These are phyloP conservation scores for Pichia nakasei DNA, from an alignment of 805 yeast genomes.

Conservation along the genomic window DNA sequence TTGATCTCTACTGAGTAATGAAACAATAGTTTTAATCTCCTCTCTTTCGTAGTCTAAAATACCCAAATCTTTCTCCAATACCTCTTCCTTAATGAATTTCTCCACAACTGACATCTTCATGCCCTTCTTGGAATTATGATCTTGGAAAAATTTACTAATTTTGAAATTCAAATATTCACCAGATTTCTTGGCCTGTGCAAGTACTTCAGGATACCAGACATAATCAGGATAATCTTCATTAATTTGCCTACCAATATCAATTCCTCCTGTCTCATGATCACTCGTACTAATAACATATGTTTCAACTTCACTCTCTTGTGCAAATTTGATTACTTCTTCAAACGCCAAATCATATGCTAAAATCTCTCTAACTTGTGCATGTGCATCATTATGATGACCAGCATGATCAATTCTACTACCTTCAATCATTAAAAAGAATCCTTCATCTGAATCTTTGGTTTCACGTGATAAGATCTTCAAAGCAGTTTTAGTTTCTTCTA, in stretches of 20 bases:
- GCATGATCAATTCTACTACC: conserved; percentile 95
- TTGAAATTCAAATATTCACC: conserved; percentile 58
- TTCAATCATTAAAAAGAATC: conserved; percentile 80
- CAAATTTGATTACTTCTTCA: conserved; percentile 62
- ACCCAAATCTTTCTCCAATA: conserved; percentile 60
- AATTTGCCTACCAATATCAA: conserved; percentile 78
- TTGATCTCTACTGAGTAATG: conserved; percentile 36
- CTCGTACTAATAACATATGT: conserved; percentile 76
- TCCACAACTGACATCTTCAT: conserved; percentile 20
- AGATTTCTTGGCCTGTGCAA: conserved; percentile 62
- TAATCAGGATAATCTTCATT: conserved; percentile 69
- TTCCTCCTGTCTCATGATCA: conserved; percentile 95
- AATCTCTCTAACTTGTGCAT: conserved; percentile 88
- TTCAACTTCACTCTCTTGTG: conserved; percentile 59
- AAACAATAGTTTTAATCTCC: conserved; percentile 42
- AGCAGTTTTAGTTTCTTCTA: conserved; percentile 72
- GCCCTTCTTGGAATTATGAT: neutral
- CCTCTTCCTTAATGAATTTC: conserved; percentile 41
- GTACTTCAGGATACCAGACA: conserved; percentile 75
- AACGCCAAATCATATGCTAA: conserved; percentile 81
- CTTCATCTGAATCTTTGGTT: conserved; percentile 63
- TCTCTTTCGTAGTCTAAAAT: conserved; percentile 44
- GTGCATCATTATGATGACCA: conserved; percentile 90
- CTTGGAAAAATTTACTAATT: conserved; percentile 24
- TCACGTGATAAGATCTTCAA: conserved; percentile 58